Conservation (phyloP, 1,139 yeast genomes). For the Sporopachydermia cereana region DNA sequence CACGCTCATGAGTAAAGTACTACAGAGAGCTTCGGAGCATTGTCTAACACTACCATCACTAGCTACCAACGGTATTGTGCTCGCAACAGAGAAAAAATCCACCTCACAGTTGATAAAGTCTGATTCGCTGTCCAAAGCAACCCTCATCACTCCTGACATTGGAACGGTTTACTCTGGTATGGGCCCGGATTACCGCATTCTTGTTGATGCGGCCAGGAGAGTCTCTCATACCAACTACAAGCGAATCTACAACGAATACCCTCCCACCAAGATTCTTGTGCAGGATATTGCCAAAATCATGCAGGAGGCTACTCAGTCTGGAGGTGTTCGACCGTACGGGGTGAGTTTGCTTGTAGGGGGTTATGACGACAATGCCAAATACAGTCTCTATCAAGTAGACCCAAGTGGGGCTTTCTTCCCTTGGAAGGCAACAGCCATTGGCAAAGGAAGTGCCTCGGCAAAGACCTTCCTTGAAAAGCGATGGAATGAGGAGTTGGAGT, state of each 20-base stretch:
- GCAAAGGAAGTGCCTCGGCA: constrained; percentile 88
- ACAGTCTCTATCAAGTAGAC: constrained; percentile 89
- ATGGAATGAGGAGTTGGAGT: constrained; percentile 93
- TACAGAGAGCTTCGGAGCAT: too few relatives aligned
- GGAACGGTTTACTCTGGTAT: constrained; percentile 97
- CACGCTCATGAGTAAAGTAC: too few relatives aligned
- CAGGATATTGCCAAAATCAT: constrained; percentile 92
- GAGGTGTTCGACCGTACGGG: constrained; percentile 97
- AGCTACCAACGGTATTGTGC: constrained; percentile 90
- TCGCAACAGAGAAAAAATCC: constrained; percentile 92
- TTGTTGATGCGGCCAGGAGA: constrained; percentile 88
- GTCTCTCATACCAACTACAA: constrained; percentile 89
- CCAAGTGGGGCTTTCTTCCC: constrained; percentile 98
- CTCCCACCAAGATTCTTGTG: constrained; percentile 89
- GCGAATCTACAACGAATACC: constrained; percentile 89
- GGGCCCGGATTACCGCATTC: constrained; percentile 97
- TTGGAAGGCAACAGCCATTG: constrained; percentile 99
- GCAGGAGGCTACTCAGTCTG: constrained; percentile 97
- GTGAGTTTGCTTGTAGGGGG: constrained; percentile 93
- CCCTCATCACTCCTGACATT: constrained; percentile 82
- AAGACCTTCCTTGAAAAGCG: constrained; percentile 95
- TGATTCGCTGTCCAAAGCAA: constrained; percentile 70
- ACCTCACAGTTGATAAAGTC: constrained; percentile 66
- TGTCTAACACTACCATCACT: not conserved
- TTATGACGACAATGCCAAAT: constrained; percentile 71